A percentile compares a stretch with the other conserved stretches of the same genome.
These are phyloP conservation scores for Ogataea polymorpha DNA, from an alignment of 805 yeast genomes.

Conservation along the genomic window DNA sequence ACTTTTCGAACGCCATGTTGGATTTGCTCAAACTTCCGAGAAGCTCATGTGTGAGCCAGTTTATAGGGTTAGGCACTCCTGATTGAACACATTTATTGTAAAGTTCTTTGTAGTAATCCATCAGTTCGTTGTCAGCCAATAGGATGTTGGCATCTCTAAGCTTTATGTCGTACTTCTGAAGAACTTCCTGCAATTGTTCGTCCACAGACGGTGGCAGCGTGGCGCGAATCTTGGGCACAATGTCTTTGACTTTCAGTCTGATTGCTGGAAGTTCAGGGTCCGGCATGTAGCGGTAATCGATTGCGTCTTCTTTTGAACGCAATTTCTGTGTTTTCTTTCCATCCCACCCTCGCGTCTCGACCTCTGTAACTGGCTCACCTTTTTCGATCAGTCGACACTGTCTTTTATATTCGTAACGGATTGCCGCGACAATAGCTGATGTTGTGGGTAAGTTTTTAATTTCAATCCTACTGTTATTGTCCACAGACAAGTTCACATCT, in stretches of 20 bases:
- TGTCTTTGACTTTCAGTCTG: constrained; percentile 41
- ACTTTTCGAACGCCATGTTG: constrained; percentile 33
- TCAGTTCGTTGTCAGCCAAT: constrained; percentile 46
- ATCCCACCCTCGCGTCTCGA: constrained; percentile 91
- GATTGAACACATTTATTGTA: constrained; percentile 30
- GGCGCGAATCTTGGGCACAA: constrained; percentile 36
- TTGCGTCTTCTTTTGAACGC: constrained; percentile 74
- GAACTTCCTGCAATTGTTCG: constrained; percentile 39
- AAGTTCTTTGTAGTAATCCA: constrained; percentile 51
- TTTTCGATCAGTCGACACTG: constrained; percentile 53
- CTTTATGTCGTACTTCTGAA: constrained; percentile 58
- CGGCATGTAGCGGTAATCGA: constrained; percentile 92
- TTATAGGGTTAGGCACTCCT: constrained; percentile 47
- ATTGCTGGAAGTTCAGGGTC: constrained; percentile 83
- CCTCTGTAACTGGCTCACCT: constrained; percentile 20
- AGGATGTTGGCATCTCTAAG: constrained; percentile 75
- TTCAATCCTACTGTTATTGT: constrained; percentile 73
- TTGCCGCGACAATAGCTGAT: constrained; percentile 73
- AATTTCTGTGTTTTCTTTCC: constrained; percentile 65
- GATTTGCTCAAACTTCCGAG: constrained; percentile 64
- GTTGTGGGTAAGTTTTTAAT: constrained; percentile 86
- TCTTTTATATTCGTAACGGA: constrained; percentile 67
- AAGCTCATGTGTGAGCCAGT: constrained; percentile 82
- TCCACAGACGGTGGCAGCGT: constrained; percentile 65
- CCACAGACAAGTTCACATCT: constrained; percentile 88